These are phyloP conservation scores for Galeopsis tetrahit DNA, from an alignment of 257 asterid species.

Conservation along the genomic window DNA sequence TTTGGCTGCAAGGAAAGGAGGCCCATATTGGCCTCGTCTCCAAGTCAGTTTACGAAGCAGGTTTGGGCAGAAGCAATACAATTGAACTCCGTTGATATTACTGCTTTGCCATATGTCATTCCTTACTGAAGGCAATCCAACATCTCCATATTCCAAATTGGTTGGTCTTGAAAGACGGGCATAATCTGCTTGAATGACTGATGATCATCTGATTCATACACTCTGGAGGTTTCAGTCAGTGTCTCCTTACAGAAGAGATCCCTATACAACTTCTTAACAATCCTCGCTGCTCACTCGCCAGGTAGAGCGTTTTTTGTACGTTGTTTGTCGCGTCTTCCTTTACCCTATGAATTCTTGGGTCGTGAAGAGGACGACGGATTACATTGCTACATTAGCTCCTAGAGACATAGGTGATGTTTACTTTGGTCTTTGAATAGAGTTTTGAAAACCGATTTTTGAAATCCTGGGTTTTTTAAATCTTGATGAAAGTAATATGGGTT, in stretches of 20 bases:
- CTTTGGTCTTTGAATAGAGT: too few relatives aligned
- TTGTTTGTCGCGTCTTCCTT: slow-evolving; percentile 10
- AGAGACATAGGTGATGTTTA: background rate
- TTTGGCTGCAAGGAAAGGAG: slow-evolving; percentile 41
- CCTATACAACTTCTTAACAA: background rate
- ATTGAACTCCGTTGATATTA: slow-evolving; percentile 45
- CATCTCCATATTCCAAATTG: too few relatives aligned
- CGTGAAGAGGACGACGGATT: background rate
- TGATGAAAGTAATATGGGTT: too few relatives aligned
- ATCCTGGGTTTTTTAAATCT: too few relatives aligned
- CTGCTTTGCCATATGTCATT: slow-evolving; percentile 62
- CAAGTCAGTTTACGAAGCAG: slow-evolving; percentile 34
- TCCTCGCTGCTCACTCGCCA: background rate
- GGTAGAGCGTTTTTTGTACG: background rate
- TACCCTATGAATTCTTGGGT: slow-evolving; percentile 1
- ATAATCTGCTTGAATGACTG: background rate
- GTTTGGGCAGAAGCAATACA: slow-evolving; percentile 64
- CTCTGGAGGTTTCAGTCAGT: slow-evolving; percentile 1
- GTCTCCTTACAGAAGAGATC: background rate
- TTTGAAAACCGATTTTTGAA: too few relatives aligned
- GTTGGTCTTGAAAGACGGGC: background rate
- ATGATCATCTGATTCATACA: background rate
- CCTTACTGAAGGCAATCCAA: slow-evolving; percentile 44
- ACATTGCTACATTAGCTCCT: background rate
- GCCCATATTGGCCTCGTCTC: slow-evolving; percentile 34